Evolutionary conservation across 768 basidiomycete genomes (phyloP), one percentile per base, ranked within the genome.

Genomic region (Termitomyces sp.): DNA sequence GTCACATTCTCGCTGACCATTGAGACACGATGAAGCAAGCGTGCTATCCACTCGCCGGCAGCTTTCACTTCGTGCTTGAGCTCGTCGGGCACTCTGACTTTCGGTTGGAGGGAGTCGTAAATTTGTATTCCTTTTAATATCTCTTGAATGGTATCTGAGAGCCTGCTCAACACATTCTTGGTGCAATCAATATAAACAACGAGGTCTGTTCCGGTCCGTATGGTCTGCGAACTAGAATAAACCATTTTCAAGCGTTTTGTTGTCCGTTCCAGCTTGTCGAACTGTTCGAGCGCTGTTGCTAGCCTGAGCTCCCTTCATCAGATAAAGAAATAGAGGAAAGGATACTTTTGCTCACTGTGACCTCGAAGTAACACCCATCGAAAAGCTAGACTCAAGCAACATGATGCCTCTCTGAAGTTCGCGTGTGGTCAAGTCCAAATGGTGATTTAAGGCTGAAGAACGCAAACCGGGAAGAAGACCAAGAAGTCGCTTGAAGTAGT

Each of bases 401-500:
- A 82, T 85, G 18, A 90, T 70, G 7, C 88, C 91, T 61, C 93
- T 81, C 67, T 88, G 88, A 18, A 98, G 76, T 59, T 98, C 96
- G 15, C 89, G 87, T n/a, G 92, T 93, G 11, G 83, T 80, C 49
- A 98, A 66, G 67, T 98, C 97, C 0, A 79, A 68, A 68, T 95
- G 91, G 70, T 98, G 96, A 48, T 78, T 70, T 7, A 81, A 75
- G 27, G 93, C 74, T 2, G 81, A 77, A 6, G 75, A 74, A 47
- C 91, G 79, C 31, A 98, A 75, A 6, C 76, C 75, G 5, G 91
- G 88, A 55, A 98, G 79, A 47, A 81, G 72, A 8, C 80, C 80
- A 34, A 81, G 78, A 9, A 95, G 73, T 27, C 86, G 83, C 54
- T 80, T 69, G 63, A 90, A 85, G 70, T 92, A 91, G 12, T 68